Percentiles rank a stretch among this genome's conserved stretches.
These are phyloP conservation scores for Luvunga scandens DNA, from an alignment of 345 rosid genomes.

Conservation along the genomic window DNA sequence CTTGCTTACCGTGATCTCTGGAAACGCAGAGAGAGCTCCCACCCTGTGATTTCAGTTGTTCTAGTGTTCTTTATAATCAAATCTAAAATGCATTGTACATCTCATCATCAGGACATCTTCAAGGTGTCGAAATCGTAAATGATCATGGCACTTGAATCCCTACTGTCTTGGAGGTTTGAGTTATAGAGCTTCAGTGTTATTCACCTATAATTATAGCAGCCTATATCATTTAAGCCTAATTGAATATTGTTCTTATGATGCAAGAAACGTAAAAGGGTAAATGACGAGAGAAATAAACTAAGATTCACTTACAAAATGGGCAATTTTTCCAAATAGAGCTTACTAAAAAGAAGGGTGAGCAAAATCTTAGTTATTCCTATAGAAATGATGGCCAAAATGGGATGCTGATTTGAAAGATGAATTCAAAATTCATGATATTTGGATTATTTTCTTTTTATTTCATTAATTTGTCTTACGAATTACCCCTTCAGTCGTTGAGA, in stretches of 20 bases:
- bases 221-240: background rate
- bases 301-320: too few relatives aligned
- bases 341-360: too few relatives aligned
- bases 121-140: slow-evolving; percentile 4
- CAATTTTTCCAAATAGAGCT: too few relatives aligned
- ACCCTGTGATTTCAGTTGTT: slow-evolving; percentile 49
- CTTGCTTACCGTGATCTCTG: slow-evolving; percentile 86
- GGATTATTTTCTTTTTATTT: too few relatives aligned
- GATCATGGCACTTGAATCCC: background rate
- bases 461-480: too few relatives aligned
- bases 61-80: background rate
- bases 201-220: background rate
- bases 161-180: background rate
- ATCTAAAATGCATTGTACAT: slow-evolving; percentile 12
- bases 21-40: slow-evolving; percentile 78
- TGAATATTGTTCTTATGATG: background rate
- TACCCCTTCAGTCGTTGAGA: too few relatives aligned
- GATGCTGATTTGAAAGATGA: too few relatives aligned
- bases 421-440: too few relatives aligned
- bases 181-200: background rate
- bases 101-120: background rate
- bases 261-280: background rate
- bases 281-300: background rate
- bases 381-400: too few relatives aligned
- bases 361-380: too few relatives aligned